These are phyloP conservation scores for Pyrus hybrid DNA, from an alignment of 331 rosid genomes.

Conservation along the genomic window DNA sequence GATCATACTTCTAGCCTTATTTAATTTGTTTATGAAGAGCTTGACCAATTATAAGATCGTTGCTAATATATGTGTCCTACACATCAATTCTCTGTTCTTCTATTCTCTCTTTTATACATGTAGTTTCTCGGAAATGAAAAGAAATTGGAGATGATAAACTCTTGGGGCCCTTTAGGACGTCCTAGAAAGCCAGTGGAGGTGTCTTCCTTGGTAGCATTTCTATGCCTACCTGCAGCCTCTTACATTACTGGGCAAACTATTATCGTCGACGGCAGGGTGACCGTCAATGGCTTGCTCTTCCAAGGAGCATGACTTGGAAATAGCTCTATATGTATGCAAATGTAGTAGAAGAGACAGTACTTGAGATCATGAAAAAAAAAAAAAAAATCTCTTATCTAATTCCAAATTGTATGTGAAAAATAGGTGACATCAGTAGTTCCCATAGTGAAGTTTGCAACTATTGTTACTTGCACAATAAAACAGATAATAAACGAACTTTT, in stretches of 20 bases:
- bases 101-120: background rate
- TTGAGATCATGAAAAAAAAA: too few species aligned
- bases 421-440: too few species aligned
- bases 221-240: conserved; percentile 49
- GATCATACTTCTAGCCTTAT: too few species aligned
- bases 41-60: too few species aligned
- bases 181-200: conserved; percentile 40
- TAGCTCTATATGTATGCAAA: too few species aligned
- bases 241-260: conserved; percentile 45
- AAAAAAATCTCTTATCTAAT: too few species aligned
- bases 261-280: conserved; percentile 36
- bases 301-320: background rate
- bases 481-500: too few species aligned
- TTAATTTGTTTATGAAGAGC: background rate
- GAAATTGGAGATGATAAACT: background rate
- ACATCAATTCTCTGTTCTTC: too few species aligned
- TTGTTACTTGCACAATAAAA: too few species aligned
- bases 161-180: conserved; percentile 29
- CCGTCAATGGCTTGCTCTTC: conserved; percentile 19
- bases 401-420: too few species aligned
- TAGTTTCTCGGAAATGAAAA: conserved; percentile 2
- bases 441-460: too few species aligned
- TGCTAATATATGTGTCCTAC: background rate
- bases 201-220: conserved; percentile 45
- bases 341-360: too few species aligned